A percentile compares a stretch with the other conserved stretches of the same genome.
Evolutionary conservation across 257 asterid species (phyloP).

Genomic region (Penstemon eatonii): DNA sequence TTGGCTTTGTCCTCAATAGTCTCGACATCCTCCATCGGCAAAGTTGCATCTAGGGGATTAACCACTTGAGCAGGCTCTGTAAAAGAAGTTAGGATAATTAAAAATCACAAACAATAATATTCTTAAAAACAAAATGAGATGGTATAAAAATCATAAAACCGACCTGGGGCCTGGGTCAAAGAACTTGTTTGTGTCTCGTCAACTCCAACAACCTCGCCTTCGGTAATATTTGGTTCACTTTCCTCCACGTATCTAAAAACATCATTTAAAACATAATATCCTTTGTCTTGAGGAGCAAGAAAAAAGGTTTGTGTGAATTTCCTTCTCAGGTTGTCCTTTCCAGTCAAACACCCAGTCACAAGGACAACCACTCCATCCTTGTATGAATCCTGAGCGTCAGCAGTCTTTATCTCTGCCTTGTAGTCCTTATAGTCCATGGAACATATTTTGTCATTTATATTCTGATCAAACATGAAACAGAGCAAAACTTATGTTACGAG

Average conservation of each 20-base stretch:
- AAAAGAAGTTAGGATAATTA: conserved; percentile 33
- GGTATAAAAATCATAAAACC: conserved; percentile 18
- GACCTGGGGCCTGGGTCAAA: conserved; percentile 62
- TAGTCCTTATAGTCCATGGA: conserved; percentile 83
- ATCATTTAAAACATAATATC: conserved; percentile 84
- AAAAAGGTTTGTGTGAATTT: conserved; percentile 84
- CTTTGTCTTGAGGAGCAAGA: conserved; percentile 93
- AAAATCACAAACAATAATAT: conserved; percentile 12
- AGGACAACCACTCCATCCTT: conserved; percentile 73
- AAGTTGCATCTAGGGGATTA: conserved; percentile 46
- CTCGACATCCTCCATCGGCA: conserved; percentile 46
- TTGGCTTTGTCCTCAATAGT: conserved; percentile 40
- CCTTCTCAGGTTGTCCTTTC: conserved; percentile 61
- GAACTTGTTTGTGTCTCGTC: conserved; percentile 38
- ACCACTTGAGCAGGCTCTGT: conserved; percentile 58
- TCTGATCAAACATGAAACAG: conserved; percentile 49
- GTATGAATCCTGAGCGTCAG: conserved; percentile 84
- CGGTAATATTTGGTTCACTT: conserved; percentile 40
- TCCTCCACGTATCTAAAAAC: conserved; percentile 71
- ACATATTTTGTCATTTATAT: conserved; percentile 69
- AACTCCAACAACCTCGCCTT: conserved; percentile 38
- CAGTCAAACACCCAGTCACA: conserved; percentile 91
- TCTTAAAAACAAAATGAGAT: neutral
- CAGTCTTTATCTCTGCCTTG: conserved; percentile 90
- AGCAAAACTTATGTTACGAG: neutral